Conservation (phyloP, 345 rosid species). For the Populus simonii region DNA sequence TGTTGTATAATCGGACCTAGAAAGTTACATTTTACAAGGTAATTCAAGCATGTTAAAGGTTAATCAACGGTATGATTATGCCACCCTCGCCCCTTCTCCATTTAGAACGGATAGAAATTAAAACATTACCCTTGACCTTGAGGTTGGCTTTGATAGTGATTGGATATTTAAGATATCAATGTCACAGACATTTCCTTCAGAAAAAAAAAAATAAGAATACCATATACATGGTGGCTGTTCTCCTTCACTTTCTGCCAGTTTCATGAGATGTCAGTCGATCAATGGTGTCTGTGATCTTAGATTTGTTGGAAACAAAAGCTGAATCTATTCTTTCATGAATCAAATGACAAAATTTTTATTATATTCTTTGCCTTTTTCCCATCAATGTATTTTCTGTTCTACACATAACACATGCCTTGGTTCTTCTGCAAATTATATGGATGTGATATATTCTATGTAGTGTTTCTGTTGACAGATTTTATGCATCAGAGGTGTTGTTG, state of each 20-base stretch:
- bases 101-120: background rate
- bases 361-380: background rate
- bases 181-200: background rate
- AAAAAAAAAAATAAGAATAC: background rate
- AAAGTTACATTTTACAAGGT: background rate
- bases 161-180: background rate
- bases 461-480: conserved; percentile 47
- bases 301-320: background rate
- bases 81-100: background rate
- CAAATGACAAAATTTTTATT: background rate
- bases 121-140: background rate
- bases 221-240: background rate
- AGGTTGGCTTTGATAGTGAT: background rate
- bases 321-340: background rate
- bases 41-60: background rate
- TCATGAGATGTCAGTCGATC: background rate
- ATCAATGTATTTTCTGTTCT: no score
- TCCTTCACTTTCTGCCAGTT: background rate
- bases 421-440: background rate
- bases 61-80: background rate
- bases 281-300: background rate
- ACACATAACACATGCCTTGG: background rate
- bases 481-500: conserved; percentile 80
- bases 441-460: background rate
- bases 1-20: background rate